Evolutionary conservation across 2,329 filamentous ascomycete species (phyloP), one percentile per base, ranked within the genome.

Genomic region (Xylariaceae sp.): DNA sequence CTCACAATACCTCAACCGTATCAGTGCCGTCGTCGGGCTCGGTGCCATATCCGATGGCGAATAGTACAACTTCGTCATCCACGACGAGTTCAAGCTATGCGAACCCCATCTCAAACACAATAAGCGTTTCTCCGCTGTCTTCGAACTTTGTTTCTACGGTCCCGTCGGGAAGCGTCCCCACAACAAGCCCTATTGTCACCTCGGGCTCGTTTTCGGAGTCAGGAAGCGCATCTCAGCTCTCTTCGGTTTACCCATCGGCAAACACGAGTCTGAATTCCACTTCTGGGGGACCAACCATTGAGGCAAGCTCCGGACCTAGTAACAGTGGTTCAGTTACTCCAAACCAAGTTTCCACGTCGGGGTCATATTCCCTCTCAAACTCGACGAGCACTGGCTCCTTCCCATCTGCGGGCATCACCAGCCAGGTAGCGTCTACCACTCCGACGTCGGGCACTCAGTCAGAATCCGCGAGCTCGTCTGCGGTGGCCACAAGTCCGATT

Each of bases 41-140:
- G 40, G 39, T 46, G n/a, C 49, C 55, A 30, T 57, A 49, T 52
- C 54, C 59, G 5, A 30, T 57, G 37, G 47, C 47, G 3, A 60
- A 60, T 21, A 53, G 52, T n/a, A 63, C 55, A 9, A 1, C 51
- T 15, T 52, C 58, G 22, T 55, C 40, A 42, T 42, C 19, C 15
- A 9, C 40, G 19, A 50, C 46, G 18, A 52, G 34, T 26, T 53
- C 53, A 36, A n/a, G 40, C 3, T 18, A 15, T 37, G 21, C 21
- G 12, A 50, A 37, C n/a, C 41, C 34, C 2, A n/a, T 18, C 13
- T 45, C 40, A 8, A 56, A 29, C 37, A 43, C 43, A 22, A 36
- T 30, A 44, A 21, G 16, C 12, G 12, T 15, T 22, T 32, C 52
- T 22, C 21, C 16, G 36, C 3, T 40, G 46, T 32, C 48, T 26